Evolutionary conservation across 257 asterid genomes (phyloP).

Genomic region (Ehretia macrophylla): DNA sequence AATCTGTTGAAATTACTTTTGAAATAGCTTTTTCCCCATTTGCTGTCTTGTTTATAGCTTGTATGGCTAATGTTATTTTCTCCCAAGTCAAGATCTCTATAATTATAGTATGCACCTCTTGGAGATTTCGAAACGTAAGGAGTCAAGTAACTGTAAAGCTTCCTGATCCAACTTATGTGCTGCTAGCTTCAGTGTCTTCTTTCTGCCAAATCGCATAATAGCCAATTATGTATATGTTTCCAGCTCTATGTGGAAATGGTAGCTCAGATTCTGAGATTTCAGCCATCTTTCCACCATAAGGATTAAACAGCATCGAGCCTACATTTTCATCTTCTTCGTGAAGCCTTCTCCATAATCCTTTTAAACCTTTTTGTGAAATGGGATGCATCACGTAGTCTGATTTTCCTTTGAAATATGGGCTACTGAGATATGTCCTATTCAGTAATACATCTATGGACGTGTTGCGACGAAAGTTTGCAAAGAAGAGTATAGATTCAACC

Average conservation of each 20-base stretch:
- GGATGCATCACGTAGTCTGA: background rate
- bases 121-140: background rate
- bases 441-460: background rate
- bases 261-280: conserved; percentile 1
- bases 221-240: background rate
- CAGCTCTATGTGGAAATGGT: background rate
- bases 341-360: background rate
- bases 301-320: background rate
- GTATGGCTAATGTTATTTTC: background rate
- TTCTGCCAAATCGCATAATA: background rate
- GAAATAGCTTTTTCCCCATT: background rate
- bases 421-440: background rate
- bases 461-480: background rate
- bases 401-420: background rate
- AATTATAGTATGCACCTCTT: background rate
- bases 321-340: background rate
- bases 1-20: background rate
- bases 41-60: background rate
- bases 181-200: background rate
- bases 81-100: conserved; percentile 1
- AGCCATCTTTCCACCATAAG: background rate
- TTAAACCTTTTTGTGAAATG: background rate
- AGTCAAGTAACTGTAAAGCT: background rate
- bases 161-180: background rate
- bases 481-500: background rate